Evolutionary conservation across 2,329 filamentous ascomycete genomes (phyloP).

Genomic region (Hypoxylon sp.): DNA sequence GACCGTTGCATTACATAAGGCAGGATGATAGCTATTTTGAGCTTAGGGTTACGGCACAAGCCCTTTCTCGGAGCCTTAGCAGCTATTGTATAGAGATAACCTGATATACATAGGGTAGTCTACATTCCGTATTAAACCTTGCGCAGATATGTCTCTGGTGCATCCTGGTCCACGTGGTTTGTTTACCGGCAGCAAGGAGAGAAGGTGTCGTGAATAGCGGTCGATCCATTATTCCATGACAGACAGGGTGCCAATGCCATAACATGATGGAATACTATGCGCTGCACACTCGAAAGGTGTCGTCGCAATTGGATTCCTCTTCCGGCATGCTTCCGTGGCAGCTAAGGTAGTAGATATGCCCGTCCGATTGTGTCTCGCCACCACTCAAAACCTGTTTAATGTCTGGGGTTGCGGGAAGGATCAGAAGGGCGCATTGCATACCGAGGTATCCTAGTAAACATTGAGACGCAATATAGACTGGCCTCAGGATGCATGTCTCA

Average conservation of each 20-base stretch:
- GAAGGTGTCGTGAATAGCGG: not conserved
- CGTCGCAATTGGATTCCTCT: not conserved
- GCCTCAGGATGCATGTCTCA: slow-evolving; percentile 1
- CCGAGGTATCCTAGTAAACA: not conserved
- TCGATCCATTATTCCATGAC: not conserved
- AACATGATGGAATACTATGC: not conserved
- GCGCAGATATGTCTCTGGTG: not conserved
- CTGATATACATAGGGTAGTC: not conserved
- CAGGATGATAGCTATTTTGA: not conserved
- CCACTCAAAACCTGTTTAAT: not conserved
- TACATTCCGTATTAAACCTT: not conserved
- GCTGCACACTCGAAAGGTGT: not conserved
- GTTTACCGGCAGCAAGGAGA: not conserved
- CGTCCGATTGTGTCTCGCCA: not conserved
- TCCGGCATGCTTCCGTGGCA: not conserved
- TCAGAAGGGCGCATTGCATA: not conserved
- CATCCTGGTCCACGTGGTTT: not conserved
- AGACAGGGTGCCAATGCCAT: not conserved
- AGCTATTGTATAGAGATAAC: not conserved
- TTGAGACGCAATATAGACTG: not conserved
- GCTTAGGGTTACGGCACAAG: not conserved
- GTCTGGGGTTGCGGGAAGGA: not conserved
- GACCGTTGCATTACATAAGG: not conserved
- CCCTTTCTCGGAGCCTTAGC: not conserved
- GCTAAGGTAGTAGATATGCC: not conserved